Evolutionary conservation across 345 rosid genomes (phyloP), one percentile per base, ranked within the genome.

Genomic region (Bretschneidera sinensis): DNA sequence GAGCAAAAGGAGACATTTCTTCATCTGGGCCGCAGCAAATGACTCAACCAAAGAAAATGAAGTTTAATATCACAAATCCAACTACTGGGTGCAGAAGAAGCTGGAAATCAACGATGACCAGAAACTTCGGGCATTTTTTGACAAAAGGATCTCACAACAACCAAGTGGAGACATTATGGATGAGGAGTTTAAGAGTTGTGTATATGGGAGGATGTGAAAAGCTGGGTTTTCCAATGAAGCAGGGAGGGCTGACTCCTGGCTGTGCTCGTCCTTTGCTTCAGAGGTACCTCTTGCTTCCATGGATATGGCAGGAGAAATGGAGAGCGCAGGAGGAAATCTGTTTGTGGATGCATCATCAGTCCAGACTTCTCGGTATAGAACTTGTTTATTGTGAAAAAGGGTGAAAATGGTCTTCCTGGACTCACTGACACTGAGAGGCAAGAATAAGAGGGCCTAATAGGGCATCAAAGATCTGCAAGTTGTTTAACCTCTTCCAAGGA

Each of bases 361-460:
- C 96, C 61, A 39, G 96, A 91, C 52, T 88, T 91, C 51, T 86
- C 98, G 20, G 90, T 91, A 9, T 73, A 88, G 74, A 88, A 88
- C 82, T 73, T 88, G 78, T 85, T 86, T 52, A 86, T 91, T 56
- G 95, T 91, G 75, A 88, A 91, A 80, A 88, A 91, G 75, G 96
- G 96, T 70, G 98, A 83, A 22, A 72, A 55, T 23, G 88, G 88
- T 51, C 85, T 91, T 52, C 96, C 98, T 23, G 98, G 98, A 24
- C 78, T 88, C 57, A 91, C 96, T 0, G 96, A 91, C 69, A 84
- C 79, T 19, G 98, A 88, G 81, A 85, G n/a, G n/a, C 97, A 28
- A 85, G 96, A 56, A 88, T 85, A 94, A 85, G 91, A 64, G 97
- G 97, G 67, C 97, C 96, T 56, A 91, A 91, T 81, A 85, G 97